Evolutionary conservation across 2,329 filamentous ascomycete genomes (phyloP).

Genomic region (Colletotrichum siamense): DNA sequence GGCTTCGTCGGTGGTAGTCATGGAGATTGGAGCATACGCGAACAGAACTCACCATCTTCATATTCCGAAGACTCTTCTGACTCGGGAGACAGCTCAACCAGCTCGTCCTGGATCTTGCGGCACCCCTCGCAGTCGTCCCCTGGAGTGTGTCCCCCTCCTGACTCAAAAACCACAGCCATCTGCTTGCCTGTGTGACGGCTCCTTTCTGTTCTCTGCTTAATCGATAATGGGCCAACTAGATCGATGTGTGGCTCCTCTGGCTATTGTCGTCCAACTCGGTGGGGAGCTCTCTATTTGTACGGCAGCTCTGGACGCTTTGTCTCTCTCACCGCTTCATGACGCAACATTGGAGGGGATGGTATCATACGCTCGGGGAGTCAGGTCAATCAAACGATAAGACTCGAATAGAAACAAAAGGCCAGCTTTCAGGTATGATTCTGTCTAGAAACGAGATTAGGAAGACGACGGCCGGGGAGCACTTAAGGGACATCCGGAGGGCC

Average conservation of each 20-base stretch:
- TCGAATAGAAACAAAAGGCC: background rate
- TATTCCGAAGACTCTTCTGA: slow-evolving; percentile 12
- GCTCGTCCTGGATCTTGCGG: slow-evolving; percentile 16
- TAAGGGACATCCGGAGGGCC: background rate
- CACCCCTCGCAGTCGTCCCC: slow-evolving; percentile 18
- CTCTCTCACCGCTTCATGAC: slow-evolving; percentile 23
- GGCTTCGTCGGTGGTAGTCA: background rate
- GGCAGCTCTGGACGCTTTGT: slow-evolving; percentile 1
- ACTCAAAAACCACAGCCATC: background rate
- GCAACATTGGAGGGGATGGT: slow-evolving; percentile 20
- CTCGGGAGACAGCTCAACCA: slow-evolving; percentile 1
- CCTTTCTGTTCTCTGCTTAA: background rate
- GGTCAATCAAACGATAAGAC: background rate
- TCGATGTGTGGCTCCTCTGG: background rate
- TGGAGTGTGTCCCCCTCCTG: background rate
- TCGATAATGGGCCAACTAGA: background rate
- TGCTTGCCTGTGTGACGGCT: background rate
- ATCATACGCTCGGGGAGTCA: slow-evolving; percentile 11
- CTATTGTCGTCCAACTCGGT: background rate
- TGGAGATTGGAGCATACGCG: background rate
- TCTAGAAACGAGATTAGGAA: slow-evolving; percentile 2
- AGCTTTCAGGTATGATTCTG: background rate
- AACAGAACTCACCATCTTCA: slow-evolving; percentile 10
- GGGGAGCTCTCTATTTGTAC: slow-evolving; percentile 14
- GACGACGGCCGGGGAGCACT: background rate